Base-by-base conservation (phyloP, 2,329 filamentous ascomycete species). In the Ophiosphaerella narmari region DNA sequence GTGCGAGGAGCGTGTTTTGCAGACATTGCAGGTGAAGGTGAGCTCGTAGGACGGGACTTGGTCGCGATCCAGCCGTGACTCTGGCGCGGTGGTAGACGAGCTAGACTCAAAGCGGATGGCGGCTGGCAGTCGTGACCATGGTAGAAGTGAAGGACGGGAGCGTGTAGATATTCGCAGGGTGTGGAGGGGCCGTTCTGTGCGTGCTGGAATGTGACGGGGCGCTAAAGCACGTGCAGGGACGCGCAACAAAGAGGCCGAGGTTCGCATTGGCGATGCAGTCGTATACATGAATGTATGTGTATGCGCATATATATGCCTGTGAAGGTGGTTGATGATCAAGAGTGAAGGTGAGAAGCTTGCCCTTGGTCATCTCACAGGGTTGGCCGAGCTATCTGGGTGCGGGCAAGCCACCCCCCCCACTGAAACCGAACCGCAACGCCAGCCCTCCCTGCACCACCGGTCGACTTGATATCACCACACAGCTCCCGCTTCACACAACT, bases 11-110 rank as follows among this genome's bases (percentile, higher is more conserved):
- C 92, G 87, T 32, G 83, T 78, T 39, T 81, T 79, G 76, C 94
- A 99, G 29, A 90, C 90, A 51, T 89, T 86, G 82, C 94, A 99
- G 60, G 94, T 99, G 73, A 99, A 97, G 42, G 86, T 89, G 58
- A 99, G 81, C 62, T 91, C 82, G 76, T 97, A 99, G 49, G 89
- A 85, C 1, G 90, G 90, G 32, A 77, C 72, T 48, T 77, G 70
- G 55, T 70, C 59, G 51, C 67, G 70, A 33, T 69, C 67, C 16
- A 71, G 63, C 21, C 68, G 64, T n/a, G 73, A 72, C 56, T 65
- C 60, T 23, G 67, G 66, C 9, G 71, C 60, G 24, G 57, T 60
- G 9, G 66, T 65, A 9, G 70, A 59, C 26, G 51, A 46, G 32
- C 57, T 59, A 13, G 68, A 70, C 39, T 71, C 63, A 43, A 60